A percentile compares a stretch with the other conserved stretches of the same genome.
Conservation (phyloP, 768 basidiomycete genomes). For the Lentinula raphanica region DNA sequence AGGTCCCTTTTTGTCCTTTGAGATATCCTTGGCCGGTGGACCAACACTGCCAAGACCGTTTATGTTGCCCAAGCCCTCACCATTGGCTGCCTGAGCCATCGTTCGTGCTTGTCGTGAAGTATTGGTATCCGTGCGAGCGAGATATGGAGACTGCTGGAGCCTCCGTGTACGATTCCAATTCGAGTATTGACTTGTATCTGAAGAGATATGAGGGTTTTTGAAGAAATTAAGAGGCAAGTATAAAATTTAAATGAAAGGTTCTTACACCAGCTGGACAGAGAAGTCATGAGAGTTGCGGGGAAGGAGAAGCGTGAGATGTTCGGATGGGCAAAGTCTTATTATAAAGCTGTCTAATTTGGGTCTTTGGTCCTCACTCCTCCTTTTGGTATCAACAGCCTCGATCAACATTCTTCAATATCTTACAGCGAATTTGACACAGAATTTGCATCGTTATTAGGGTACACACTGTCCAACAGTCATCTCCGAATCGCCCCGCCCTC, state of each 20-base stretch:
- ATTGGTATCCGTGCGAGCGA: conserved; percentile 46
- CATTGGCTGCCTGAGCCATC: conserved; percentile 36
- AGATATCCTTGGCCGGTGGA: neutral
- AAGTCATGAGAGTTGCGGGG: conserved; percentile 15
- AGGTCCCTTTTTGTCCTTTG: conserved; percentile 55
- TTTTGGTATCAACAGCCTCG: neutral
- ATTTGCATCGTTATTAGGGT: neutral
- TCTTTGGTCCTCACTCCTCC: neutral
- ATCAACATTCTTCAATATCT: neutral
- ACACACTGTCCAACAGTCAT: neutral
- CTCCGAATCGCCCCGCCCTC: neutral
- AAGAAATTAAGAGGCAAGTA: conserved; percentile 6
- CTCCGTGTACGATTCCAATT: conserved; percentile 55
- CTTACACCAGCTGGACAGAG: conserved; percentile 36
- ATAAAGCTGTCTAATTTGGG: neutral
- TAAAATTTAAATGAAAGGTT: conserved; percentile 1
- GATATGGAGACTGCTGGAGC: conserved; percentile 45
- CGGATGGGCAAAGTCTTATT: neutral
- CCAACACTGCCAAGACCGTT: conserved; percentile 17
- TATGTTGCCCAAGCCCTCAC: conserved; percentile 25
- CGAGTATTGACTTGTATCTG: conserved; percentile 46
- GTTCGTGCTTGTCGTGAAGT: conserved; percentile 43
- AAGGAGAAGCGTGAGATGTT: neutral
- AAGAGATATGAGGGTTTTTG: too few species aligned
- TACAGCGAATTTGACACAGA: neutral